Conservation (phyloP, 495 filamentous ascomycete genomes). For the Rhypophila decipiens region DNA sequence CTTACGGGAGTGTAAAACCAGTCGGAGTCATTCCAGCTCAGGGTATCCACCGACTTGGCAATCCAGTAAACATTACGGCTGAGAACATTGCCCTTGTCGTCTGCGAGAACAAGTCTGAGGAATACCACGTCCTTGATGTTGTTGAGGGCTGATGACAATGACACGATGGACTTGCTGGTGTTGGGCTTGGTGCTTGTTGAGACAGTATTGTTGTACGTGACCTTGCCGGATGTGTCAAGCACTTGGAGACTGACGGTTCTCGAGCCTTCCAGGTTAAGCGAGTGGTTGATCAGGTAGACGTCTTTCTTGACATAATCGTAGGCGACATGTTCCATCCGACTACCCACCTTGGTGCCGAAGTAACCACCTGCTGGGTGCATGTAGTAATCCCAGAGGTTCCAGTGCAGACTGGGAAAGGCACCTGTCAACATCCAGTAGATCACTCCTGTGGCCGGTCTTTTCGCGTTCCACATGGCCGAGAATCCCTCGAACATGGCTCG, state of each 20-base stretch:
- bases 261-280: constrained; percentile 32
- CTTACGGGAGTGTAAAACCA: constrained; percentile 56
- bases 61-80: constrained; percentile 63
- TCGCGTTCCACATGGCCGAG: constrained; percentile 42
- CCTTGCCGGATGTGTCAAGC: constrained; percentile 41
- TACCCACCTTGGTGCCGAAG: constrained; percentile 52
- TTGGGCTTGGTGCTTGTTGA: constrained; percentile 28
- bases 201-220: constrained; percentile 25
- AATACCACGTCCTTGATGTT: constrained; percentile 44
- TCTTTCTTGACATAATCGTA: constrained; percentile 44
- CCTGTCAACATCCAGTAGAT: constrained; percentile 68
- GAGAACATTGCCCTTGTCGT: constrained; percentile 25
- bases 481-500: constrained; percentile 55
- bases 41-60: constrained; percentile 36
- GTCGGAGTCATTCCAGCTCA: constrained; percentile 50
- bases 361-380: constrained; percentile 51
- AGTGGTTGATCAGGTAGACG: constrained; percentile 53
- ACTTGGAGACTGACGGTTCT: constrained; percentile 42
- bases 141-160: constrained; percentile 25
- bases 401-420: constrained; percentile 60
- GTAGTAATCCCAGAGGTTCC: constrained; percentile 63
- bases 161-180: constrained; percentile 25
- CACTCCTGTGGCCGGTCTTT: constrained; percentile 50
- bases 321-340: constrained; percentile 49
- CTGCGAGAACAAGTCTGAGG: constrained; percentile 41